Conservation (phyloP, 1,139 yeast species). For the Zygosaccharomyces sapae region DNA sequence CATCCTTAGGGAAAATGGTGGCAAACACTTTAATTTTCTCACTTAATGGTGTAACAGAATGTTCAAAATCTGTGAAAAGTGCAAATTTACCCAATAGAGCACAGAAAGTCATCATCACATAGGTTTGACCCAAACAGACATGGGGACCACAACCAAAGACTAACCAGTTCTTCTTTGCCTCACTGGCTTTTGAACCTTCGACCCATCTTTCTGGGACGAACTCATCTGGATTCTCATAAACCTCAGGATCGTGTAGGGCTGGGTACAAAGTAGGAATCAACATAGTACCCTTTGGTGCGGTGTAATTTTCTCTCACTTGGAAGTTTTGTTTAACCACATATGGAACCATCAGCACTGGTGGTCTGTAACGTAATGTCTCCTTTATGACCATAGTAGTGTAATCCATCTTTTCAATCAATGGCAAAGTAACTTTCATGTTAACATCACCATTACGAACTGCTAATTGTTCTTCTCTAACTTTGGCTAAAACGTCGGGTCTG, state of each 20-base stretch:
- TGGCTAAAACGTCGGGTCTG: slow-evolving; percentile 81
- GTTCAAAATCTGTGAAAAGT: slow-evolving; percentile 73
- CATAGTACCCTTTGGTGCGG: slow-evolving; percentile 97
- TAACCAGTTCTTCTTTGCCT: slow-evolving; percentile 82
- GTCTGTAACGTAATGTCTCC: slow-evolving; percentile 90
- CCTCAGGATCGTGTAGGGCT: slow-evolving; percentile 94
- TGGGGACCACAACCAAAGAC: slow-evolving; percentile 99
- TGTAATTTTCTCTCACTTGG: slow-evolving; percentile 76
- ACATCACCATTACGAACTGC: slow-evolving; percentile 77
- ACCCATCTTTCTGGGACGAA: slow-evolving; percentile 96
- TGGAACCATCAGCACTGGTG: slow-evolving; percentile 98
- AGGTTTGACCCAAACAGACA: slow-evolving; percentile 89
- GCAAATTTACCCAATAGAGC: slow-evolving; percentile 87
- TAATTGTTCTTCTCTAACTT: slow-evolving; percentile 88
- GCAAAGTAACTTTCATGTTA: slow-evolving; percentile 54
- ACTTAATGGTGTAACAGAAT: slow-evolving; percentile 73
- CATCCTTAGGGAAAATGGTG: slow-evolving; percentile 96
- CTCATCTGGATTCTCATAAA: slow-evolving; percentile 86
- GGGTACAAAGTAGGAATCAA: slow-evolving; percentile 93
- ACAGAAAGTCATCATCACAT: slow-evolving; percentile 84
- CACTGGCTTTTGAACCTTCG: slow-evolving; percentile 55
- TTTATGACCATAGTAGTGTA: slow-evolving; percentile 87
- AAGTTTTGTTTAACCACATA: slow-evolving; percentile 82
- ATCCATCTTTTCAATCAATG: slow-evolving; percentile 75
- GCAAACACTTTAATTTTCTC: slow-evolving; percentile 96